Base-by-base conservation (phyloP, 164 flowering plant genomes). In the Nelumbo lutea region DNA sequence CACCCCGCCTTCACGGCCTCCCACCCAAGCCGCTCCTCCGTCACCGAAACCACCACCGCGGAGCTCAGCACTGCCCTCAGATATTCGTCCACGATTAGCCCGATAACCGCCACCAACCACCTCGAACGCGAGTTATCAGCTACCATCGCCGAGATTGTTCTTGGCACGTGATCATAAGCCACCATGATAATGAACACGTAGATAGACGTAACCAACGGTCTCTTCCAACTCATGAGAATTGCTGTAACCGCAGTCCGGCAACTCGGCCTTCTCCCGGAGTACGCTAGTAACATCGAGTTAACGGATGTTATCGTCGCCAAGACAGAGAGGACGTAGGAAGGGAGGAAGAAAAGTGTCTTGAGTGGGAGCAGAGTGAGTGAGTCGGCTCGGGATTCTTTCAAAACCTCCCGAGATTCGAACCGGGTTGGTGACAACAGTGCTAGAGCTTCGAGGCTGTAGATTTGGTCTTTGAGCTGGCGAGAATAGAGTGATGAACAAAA, bases 31-130 rank as follows among this genome's bases (percentile, higher is more conserved):
- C 67, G 70, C 66, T 78, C 86, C 68, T 87, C 91, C 68, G 70
- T 27, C 7, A 84, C 74, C 64, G 91, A 84, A 9, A 78, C 85
- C 68, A 85, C 89, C 77, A 84, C 52, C 15, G 72, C 89, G 40
- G 84, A 40, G 39, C 87, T 76, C 75, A 76, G 6, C 8, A 85
- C 81, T 42, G 83, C 82, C 82, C 73, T 78, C 70, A 83, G 14
- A 64, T 83, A 77, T 7, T 84, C 71, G 75, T 83, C 81, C 57
- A 76, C n/a, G 48, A 58, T 73, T 51, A 53, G 66, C 56, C 77
- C 78, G 60, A 75, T 56, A 5, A 45, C 68, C 67, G 53, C 67
- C 61, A 67, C 68, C 68, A 45, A 9, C 46, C 58, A 51, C 41
- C 73, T 58, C 57, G 60, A 43, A n/a, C 14, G 62, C 2, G 66